phyloP scores from a whole-genome alignment of 768 basidiomycete genomes.

The Lactarius hengduanensis region DNA sequence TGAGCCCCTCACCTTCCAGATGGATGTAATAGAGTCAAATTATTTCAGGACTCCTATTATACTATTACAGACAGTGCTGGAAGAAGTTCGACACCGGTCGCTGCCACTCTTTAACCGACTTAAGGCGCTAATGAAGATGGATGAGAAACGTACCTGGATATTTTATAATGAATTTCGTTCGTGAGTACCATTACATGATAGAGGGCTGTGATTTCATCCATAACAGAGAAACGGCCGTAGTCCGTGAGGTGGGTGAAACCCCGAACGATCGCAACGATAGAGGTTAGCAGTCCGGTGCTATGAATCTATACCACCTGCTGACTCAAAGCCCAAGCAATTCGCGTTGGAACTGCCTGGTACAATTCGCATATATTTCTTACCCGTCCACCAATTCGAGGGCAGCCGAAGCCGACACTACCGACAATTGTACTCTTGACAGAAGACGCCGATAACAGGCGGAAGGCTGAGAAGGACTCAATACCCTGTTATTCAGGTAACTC shows the following conservation, averaged over 20 bases:
- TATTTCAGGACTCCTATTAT: constrained; percentile 79
- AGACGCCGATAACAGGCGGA: constrained; percentile 79
- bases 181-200: constrained; percentile 45
- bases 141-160: constrained; percentile 81
- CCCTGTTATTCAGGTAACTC: constrained; percentile 58
- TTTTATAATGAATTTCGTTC: constrained; percentile 87
- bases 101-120: constrained; percentile 91
- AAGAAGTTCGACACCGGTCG: constrained; percentile 94
- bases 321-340: constrained; percentile 63
- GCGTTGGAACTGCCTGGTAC: constrained; percentile 88
- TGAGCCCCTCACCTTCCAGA: constrained; percentile 45
- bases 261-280: constrained; percentile 96
- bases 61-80: constrained; percentile 90
- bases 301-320: constrained; percentile 6
- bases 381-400: constrained; percentile 52
- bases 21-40: constrained; percentile 87
- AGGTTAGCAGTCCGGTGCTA: constrained; percentile 45
- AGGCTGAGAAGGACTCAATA: constrained; percentile 67
- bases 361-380: constrained; percentile 61
- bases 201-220: not conserved
- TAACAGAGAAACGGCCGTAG: constrained; percentile 73
- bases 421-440: constrained; percentile 83
- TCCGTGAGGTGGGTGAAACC: constrained; percentile 72
- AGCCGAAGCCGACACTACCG: constrained; percentile 46
- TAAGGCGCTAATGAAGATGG: constrained; percentile 77